These are phyloP conservation scores for Eucalyptus cloeziana DNA, from an alignment of 345 rosid genomes.

Conservation along the genomic window DNA sequence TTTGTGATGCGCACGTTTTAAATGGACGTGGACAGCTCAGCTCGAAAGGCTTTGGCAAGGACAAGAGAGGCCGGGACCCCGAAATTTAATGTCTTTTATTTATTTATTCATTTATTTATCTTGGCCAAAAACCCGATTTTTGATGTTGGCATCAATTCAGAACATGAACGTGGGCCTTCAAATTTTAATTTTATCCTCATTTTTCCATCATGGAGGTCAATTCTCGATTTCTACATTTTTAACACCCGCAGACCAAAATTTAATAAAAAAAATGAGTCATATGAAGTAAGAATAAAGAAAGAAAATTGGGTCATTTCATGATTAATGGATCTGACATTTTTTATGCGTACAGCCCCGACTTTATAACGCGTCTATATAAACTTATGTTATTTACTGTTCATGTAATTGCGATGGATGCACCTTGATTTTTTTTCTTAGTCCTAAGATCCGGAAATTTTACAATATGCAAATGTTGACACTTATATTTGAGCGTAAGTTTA, in stretches of 20 bases:
- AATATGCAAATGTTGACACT: neutral
- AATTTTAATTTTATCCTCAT: neutral
- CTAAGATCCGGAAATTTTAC: neutral
- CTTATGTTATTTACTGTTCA: neutral
- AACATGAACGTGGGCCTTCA: neutral
- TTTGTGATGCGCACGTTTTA: neutral
- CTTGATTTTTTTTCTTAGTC: neutral
- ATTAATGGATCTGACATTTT: neutral
- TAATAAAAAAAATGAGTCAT: neutral
- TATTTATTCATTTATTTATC: neutral
- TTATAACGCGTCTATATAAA: neutral
- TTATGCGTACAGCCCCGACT: neutral
- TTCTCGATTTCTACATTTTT: neutral
- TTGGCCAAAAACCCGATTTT: neutral
- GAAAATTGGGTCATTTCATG: neutral
- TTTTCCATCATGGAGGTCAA: neutral
- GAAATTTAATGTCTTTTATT: neutral
- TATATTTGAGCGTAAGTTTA: neutral
- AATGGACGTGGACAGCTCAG: neutral
- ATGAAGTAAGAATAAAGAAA: neutral
- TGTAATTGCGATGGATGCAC: neutral
- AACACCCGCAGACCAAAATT: neutral
- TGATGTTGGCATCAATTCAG: neutral
- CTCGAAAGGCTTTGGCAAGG: neutral
- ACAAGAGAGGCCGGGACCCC: neutral